Conservation (phyloP, 2,329 filamentous ascomycete genomes). For the Colletotrichum sublineola region DNA sequence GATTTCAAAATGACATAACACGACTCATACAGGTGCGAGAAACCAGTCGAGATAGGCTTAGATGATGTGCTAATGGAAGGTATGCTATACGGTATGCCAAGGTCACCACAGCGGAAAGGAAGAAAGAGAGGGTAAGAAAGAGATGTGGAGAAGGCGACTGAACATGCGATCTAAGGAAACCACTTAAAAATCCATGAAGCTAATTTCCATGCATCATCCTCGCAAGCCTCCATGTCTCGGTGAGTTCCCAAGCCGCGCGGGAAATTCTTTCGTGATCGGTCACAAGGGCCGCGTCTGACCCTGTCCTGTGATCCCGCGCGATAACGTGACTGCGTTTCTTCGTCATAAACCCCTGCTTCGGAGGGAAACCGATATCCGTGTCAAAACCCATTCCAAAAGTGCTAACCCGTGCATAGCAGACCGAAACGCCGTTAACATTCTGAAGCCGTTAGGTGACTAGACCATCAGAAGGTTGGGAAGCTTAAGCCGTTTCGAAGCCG, state of each 20-base stretch:
- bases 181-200: conserved; percentile 24
- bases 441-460: conserved; percentile 33
- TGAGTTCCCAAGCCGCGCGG: conserved; percentile 33
- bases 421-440: conserved; percentile 43
- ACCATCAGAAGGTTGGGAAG: conserved; percentile 35
- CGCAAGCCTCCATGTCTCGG: conserved; percentile 38
- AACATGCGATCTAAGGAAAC: conserved; percentile 38
- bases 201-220: conserved; percentile 31
- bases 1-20: not conserved
- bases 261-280: conserved; percentile 23
- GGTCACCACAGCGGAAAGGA: conserved; percentile 9
- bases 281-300: conserved; percentile 27
- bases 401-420: conserved; percentile 39
- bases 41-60: not conserved
- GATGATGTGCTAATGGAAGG: conserved; percentile 2
- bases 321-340: conserved; percentile 41
- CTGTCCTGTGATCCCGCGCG: conserved; percentile 37
- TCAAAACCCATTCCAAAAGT: conserved; percentile 40
- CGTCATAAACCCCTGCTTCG: conserved; percentile 31
- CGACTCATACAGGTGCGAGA: not conserved
- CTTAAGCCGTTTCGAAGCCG: conserved; percentile 57
- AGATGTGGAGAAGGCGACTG: conserved; percentile 16
- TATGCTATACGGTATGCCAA: conserved; percentile 15
- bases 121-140: not conserved
- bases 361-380: conserved; percentile 35